Conservation (phyloP, 345 rosid genomes). For the Gossypium australe region DNA sequence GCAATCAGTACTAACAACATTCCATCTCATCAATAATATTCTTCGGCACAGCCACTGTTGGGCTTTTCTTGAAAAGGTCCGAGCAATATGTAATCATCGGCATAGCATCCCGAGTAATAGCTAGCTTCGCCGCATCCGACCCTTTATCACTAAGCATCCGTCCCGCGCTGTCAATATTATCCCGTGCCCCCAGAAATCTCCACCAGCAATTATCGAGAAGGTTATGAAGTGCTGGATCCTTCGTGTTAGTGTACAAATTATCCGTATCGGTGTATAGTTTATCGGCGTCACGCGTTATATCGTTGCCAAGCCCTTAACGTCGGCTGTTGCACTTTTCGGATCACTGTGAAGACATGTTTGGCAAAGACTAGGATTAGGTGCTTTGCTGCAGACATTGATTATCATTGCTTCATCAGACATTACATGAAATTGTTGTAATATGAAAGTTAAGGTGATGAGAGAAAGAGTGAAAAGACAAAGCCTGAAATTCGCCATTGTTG, state of each 20-base stretch:
- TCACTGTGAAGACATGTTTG: background rate
- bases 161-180: background rate
- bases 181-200: background rate
- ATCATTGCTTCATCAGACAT: background rate
- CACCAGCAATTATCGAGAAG: background rate
- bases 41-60: background rate
- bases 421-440: background rate
- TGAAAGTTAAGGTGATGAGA: background rate
- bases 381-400: background rate
- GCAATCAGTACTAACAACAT: slow-evolving; percentile 5
- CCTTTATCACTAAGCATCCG: background rate
- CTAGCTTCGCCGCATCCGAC: background rate
- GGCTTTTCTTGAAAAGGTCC: background rate
- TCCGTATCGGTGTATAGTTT: background rate
- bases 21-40: slow-evolving; percentile 7
- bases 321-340: background rate
- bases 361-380: slow-evolving; percentile 7
- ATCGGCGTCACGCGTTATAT: background rate
- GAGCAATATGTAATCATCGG: background rate
- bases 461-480: background rate
- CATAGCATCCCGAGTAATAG: background rate
- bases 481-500: background rate
- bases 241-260: background rate
- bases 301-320: background rate
- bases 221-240: background rate